Evolutionary conservation across 1,139 yeast genomes (phyloP), one percentile per base, ranked within the genome.

Genomic region (Debaryomyces subglobosus): DNA sequence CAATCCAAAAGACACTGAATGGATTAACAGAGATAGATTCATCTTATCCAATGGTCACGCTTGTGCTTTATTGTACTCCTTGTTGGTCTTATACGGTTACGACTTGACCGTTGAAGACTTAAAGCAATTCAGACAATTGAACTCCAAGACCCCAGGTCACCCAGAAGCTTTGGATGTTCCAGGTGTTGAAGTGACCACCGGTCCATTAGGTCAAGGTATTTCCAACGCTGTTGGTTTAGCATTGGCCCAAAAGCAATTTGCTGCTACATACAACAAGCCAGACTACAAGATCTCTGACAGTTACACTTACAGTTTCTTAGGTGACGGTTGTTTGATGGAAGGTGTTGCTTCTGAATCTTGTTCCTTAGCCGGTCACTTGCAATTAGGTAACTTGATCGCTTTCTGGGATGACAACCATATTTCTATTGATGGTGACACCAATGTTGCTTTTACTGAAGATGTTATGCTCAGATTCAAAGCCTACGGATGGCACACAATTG

Each of bases 291-390:
- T 89, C 55, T 80, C 90, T 51, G 89, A 90, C 76, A 82, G 84
- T 69, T 82, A 78, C 81, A 85, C 91, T 57, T 94, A 85, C 73
- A 71, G 77, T 58, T 86, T 95, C 79, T 76, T 90, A 56, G 99
- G 99, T 76, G 99, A 94, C 65, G 99, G 99, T 61, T 95, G 99
- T 79, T 81, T 94, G 81, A 89, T 87, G 94, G 99, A 94, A 79
- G 99, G 99, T 82, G 91, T 94, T 56, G 83, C 97, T 52, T 82
- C 95, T 53, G 99, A 94, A 79, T 96, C 98, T 48, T 81, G 82
- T 61, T 94, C 99, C 39, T 77, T 92, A 56, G 99, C 99, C 57
- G 99, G 99, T 65, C 99, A 94, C 77, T 81, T 94, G 72, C 82
- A 91, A 78, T 85, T 94, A 71, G 91, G 91, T 71, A 92, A 92